Evolutionary conservation across 257 asterid genomes (phyloP).

Genomic region (Solanum appendiculatum): DNA sequence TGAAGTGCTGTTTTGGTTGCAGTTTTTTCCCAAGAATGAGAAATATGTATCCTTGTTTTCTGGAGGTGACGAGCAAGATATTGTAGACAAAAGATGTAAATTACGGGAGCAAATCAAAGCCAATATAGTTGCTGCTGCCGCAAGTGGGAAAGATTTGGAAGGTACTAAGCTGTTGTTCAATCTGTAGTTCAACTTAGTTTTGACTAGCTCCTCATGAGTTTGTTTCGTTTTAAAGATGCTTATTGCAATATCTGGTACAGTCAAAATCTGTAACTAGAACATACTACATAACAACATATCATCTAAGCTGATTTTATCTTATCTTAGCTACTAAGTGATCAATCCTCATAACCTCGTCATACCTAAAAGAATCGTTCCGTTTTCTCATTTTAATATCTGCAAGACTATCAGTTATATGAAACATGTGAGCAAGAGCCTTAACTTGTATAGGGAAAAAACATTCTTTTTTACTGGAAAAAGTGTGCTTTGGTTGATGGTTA

Average conservation of each 20-base stretch:
- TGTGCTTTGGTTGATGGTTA: neutral
- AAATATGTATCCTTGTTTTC: slow-evolving; percentile 69
- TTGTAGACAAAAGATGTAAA: slow-evolving; percentile 55
- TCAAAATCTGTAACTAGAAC: neutral
- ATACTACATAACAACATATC: neutral
- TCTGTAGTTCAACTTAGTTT: neutral
- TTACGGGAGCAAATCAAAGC: slow-evolving; percentile 73
- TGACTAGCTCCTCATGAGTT: neutral
- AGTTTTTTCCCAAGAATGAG: slow-evolving; percentile 97
- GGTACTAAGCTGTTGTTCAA: slow-evolving; percentile 27
- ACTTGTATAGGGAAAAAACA: neutral
- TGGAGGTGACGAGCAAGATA: slow-evolving; percentile 73
- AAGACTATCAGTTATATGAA: neutral
- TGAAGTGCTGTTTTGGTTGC: slow-evolving; percentile 11
- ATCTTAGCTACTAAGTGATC: neutral
- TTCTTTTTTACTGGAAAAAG: neutral
- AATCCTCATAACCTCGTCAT: neutral
- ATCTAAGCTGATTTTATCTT: neutral
- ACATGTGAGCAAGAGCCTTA: neutral
- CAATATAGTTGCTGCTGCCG: slow-evolving; percentile 76
- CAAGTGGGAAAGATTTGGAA: slow-evolving; percentile 97
- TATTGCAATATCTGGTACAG: neutral
- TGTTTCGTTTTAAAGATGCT: neutral
- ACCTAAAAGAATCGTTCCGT: neutral
- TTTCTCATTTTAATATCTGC: neutral